A percentile compares a stretch with the other conserved stretches of the same genome.
phyloP scores from a whole-genome alignment of 208 protist species.

The Trypanosoma vivax region DNA sequence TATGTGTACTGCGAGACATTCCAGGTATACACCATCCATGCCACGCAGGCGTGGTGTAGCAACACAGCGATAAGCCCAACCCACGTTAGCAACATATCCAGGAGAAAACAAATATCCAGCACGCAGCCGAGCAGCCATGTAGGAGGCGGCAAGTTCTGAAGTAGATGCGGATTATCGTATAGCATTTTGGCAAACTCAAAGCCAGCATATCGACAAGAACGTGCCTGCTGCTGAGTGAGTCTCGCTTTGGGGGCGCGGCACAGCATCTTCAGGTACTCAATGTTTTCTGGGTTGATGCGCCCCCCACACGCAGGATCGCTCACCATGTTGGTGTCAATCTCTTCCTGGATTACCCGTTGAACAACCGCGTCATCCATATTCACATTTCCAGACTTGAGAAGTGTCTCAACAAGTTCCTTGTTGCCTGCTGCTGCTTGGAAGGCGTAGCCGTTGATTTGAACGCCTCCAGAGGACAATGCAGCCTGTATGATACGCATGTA shows the following conservation, averaged over 20 bases:
- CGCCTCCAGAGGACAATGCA: conserved; percentile 51
- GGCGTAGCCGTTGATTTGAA: conserved; percentile 47
- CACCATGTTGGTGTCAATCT: conserved; percentile 53
- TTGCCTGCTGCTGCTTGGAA: conserved; percentile 48
- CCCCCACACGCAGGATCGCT: conserved; percentile 36
- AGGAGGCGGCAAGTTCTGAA: conserved; percentile 27
- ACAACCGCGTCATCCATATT: conserved; percentile 47
- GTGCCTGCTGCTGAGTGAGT: conserved; percentile 57
- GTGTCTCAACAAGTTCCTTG: conserved; percentile 48
- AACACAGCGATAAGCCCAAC: conserved; percentile 42
- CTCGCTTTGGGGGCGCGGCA: conserved; percentile 45
- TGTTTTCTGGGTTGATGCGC: conserved; percentile 37
- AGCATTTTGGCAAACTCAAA: conserved; percentile 80
- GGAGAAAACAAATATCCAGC: conserved; percentile 24
- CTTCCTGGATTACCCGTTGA: conserved; percentile 55
- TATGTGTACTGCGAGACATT: conserved; percentile 16
- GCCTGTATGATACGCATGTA: conserved; percentile 83
- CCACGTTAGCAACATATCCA: conserved; percentile 44
- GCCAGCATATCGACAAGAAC: conserved; percentile 64
- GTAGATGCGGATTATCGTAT: conserved; percentile 61
- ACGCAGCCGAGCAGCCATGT: conserved; percentile 15
- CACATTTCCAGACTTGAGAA: conserved; percentile 56
- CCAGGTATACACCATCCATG: conserved; percentile 60
- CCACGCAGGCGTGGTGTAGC: conserved; percentile 32
- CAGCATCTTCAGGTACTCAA: conserved; percentile 58